Percentiles rank a stretch among this genome's conserved stretches.
These are phyloP conservation scores for Thalia dealbata DNA, from an alignment of 176 grass and related monocot genomes.

Conservation along the genomic window DNA sequence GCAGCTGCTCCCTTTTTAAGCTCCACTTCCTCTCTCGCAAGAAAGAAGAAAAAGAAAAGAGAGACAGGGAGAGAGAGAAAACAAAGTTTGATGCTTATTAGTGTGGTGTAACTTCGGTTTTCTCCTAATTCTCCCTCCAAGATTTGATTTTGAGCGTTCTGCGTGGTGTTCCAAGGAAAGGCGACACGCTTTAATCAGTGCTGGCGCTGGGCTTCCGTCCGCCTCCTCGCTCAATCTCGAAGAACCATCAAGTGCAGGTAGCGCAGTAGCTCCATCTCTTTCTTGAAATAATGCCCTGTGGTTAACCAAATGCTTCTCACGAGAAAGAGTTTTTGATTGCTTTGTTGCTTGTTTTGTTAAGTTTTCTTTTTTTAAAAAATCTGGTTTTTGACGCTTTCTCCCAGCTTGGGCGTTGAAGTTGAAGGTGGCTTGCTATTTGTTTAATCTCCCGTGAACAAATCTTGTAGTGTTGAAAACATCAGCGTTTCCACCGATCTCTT, in stretches of 20 bases:
- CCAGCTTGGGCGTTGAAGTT: background rate
- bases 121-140: background rate
- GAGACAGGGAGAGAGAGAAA: background rate
- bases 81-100: background rate
- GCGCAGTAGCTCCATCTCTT: background rate
- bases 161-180: background rate
- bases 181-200: background rate
- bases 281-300: background rate
- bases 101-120: background rate
- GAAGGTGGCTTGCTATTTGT: background rate
- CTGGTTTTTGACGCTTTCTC: conserved; percentile 2
- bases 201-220: background rate
- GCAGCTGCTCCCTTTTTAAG: conserved; percentile 3
- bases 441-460: conserved; percentile 17
- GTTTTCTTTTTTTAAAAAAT: background rate
- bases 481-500: background rate
- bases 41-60: background rate
- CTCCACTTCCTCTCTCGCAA: background rate
- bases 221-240: background rate
- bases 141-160: conserved; percentile 10
- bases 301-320: background rate
- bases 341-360: background rate
- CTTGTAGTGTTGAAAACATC: conserved; percentile 11
- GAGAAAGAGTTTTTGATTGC: background rate
- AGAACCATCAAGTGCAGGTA: background rate